Evolutionary conservation across 768 basidiomycete species (phyloP).

Genomic region (Gyrodon lividus): DNA sequence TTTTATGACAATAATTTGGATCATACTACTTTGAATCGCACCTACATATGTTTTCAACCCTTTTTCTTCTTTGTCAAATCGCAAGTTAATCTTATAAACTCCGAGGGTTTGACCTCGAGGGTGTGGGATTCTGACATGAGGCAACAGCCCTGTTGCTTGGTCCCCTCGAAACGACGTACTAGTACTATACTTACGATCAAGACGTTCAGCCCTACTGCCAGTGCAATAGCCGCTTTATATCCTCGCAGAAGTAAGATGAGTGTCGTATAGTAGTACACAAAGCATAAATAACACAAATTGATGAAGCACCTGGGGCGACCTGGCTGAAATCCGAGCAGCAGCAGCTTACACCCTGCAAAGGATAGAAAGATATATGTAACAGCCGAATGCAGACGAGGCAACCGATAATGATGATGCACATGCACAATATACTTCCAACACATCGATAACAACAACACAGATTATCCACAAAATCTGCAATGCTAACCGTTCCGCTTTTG

Average conservation of each 20-base stretch:
- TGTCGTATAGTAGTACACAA: conserved; percentile 32
- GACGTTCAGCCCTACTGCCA: background rate
- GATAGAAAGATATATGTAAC: conserved; percentile 31
- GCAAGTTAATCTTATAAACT: background rate
- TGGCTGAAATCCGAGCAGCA: conserved; percentile 27
- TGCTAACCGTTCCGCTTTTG: conserved; percentile 49
- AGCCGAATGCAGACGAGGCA: conserved; percentile 17
- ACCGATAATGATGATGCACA: conserved; percentile 14
- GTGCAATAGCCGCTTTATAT: conserved; percentile 6
- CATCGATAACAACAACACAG: conserved; percentile 27
- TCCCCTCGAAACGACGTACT: background rate
- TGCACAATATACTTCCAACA: conserved; percentile 31
- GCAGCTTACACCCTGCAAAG: conserved; percentile 24
- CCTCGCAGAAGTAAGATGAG: conserved; percentile 20
- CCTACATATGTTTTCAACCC: background rate
- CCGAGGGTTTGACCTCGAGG: too few relatives aligned
- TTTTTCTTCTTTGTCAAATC: background rate
- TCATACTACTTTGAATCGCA: conserved; percentile 7
- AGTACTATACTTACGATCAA: too few relatives aligned
- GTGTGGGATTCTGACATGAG: background rate
- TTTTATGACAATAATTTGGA: conserved; percentile 14
- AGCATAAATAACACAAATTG: conserved; percentile 36
- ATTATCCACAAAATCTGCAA: conserved; percentile 35
- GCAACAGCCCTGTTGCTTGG: background rate
- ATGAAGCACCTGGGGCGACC: conserved; percentile 12